Conservation (phyloP, 441 rosid genomes). For the Erysimum cheiri region DNA sequence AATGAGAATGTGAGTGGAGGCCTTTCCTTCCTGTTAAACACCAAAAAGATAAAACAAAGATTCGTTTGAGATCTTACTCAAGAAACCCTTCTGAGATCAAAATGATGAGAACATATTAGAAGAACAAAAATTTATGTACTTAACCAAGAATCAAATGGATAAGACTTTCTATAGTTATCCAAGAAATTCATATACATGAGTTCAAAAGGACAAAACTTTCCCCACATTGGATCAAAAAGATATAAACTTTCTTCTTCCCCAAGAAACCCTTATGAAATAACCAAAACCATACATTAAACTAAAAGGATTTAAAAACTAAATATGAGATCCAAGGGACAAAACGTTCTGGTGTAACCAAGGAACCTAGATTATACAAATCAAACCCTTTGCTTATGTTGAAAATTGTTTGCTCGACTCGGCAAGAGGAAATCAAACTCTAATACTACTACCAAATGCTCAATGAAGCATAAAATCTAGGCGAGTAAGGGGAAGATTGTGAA, state of each 20-base stretch:
- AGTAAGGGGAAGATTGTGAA: slow-evolving; percentile 4
- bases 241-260: neutral
- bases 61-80: slow-evolving; percentile 18
- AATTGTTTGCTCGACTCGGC: neutral
- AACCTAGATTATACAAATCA: neutral
- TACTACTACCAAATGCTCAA: slow-evolving; percentile 1
- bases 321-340: neutral
- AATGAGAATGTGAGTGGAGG: slow-evolving; percentile 67
- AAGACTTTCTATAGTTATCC: no score
- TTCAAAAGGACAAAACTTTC: no score
- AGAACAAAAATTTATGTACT: neutral
- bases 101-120: neutral
- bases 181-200: no score
- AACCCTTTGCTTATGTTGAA: neutral
- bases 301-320: neutral
- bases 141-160: no score
- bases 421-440: neutral
- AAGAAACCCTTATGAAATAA: neutral
- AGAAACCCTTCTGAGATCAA: neutral
- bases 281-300: no score
- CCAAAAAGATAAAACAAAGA: neutral
- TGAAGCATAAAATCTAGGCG: neutral
- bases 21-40: slow-evolving; percentile 66
- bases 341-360: neutral
- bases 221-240: neutral